Evolutionary conservation across 306 rosid species (phyloP).

Genomic region (Vachellia collinsii): DNA sequence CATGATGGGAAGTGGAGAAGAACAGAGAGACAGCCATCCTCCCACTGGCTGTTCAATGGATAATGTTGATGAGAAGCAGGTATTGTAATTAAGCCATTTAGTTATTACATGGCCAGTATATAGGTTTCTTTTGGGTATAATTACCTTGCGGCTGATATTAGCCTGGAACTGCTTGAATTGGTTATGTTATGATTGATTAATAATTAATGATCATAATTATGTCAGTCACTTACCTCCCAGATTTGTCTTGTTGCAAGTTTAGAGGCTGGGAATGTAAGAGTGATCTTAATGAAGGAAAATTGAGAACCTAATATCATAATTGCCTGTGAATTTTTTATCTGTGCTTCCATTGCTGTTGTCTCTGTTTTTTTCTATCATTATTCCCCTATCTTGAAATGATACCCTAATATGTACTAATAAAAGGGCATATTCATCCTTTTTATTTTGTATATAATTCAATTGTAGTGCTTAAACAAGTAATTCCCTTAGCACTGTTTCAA

Average conservation of each 20-base stretch:
- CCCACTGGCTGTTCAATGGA: conserved; percentile 62
- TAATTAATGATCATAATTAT: neutral
- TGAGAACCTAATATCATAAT: conserved; percentile 13
- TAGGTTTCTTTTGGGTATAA: conserved; percentile 28
- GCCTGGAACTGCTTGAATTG: conserved; percentile 24
- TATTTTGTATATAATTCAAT: conserved; percentile 30
- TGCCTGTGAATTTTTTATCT: conserved; percentile 26
- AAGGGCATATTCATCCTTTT: conserved; percentile 10
- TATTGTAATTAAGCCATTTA: conserved; percentile 37
- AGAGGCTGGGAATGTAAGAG: conserved; percentile 1
- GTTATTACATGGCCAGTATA: conserved; percentile 12
- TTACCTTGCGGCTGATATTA: neutral
- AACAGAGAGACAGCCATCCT: conserved; percentile 62
- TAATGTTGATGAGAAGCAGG: conserved; percentile 80
- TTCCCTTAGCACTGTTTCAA: conserved; percentile 22
- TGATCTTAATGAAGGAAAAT: neutral
- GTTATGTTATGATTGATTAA: conserved; percentile 23
- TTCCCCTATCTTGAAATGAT: conserved; percentile 10
- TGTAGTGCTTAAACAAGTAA: conserved; percentile 19
- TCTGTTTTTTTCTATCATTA: neutral
- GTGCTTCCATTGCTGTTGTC: conserved; percentile 2
- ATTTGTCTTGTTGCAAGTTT: conserved; percentile 17
- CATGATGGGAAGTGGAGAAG: conserved; percentile 62
- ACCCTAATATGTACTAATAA: conserved; percentile 20
- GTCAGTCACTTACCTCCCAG: conserved; percentile 6